Evolutionary conservation across 306 rosid genomes (phyloP), one percentile per base, ranked within the genome.

Genomic region (Begonia loranthoides): DNA sequence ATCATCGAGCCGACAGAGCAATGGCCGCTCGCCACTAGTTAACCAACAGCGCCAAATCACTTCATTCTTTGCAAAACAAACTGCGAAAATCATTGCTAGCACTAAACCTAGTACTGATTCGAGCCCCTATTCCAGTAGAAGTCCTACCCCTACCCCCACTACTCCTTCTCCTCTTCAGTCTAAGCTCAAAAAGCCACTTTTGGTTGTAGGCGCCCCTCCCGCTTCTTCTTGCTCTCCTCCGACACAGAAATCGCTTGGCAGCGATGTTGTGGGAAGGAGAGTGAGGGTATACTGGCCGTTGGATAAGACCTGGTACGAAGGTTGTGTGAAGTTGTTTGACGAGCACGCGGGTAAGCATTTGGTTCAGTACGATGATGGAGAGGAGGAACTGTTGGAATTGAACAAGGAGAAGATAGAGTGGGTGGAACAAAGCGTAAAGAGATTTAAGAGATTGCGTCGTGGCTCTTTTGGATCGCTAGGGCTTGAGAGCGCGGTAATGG

Each of bases 11-110:
- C 83, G 82, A 13, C 82, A 72, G 40, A 78, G 41, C 76, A 85
- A 76, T 17, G 97, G 97, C 49, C 73, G 90, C 17, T 85, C 97
- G 12, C 85, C 94, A 0, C 68, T 85, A 51, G 73, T 80, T 10
- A 86, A 80, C 60, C 95, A 57, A 56, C 94, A 90, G 62, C 74
- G 92, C 58, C 87, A 82, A 64, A 85, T 90, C 70, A 90, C 94
- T 67, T 65, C 94, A 13, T 90, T 90, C 79, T 90, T 90, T 74
- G n/a, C 87, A 41, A 85, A 56, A 1, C 55, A 28, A 43, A 12
- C 34, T 17, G 5, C 78, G 28, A 47, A 19, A 12, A 36, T 48
- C 9, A 52, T 9, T 54, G 21, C 70, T 21, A 28, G 12, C 57
- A 36, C 58, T 61, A 49, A 47, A 56, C 60, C 63, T 10, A 73